phyloP scores from a whole-genome alignment of 768 basidiomycete genomes.

The Tulasnella calospora region DNA sequence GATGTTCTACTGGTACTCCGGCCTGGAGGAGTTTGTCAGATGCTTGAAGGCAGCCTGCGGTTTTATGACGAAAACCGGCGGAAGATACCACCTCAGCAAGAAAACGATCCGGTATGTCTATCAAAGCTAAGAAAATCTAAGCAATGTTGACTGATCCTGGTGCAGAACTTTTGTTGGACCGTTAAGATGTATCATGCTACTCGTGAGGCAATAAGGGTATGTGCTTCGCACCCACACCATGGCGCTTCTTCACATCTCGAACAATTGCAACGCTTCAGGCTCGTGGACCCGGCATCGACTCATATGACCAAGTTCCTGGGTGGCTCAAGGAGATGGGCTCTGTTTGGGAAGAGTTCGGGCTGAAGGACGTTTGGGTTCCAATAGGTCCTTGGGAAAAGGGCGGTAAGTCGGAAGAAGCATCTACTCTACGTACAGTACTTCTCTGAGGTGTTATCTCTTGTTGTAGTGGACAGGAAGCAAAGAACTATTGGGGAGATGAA shows the following conservation, averaged over 20 bases:
- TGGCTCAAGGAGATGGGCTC: slow-evolving; percentile 4
- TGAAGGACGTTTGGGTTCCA: background rate
- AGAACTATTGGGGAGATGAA: background rate
- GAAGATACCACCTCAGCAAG: background rate
- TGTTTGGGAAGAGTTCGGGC: background rate
- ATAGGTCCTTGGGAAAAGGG: slow-evolving; percentile 13
- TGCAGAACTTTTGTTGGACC: background rate
- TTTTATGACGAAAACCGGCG: background rate
- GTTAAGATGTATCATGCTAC: background rate
- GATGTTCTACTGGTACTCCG: background rate
- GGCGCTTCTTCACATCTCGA: background rate
- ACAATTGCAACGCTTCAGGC: background rate
- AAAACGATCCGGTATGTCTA: background rate
- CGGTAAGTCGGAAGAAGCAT: background rate
- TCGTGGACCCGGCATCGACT: background rate
- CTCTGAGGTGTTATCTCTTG: background rate
- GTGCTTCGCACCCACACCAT: background rate
- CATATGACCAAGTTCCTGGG: background rate
- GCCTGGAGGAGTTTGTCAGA: slow-evolving; percentile 17
- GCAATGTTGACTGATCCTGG: background rate
- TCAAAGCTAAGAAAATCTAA: background rate
- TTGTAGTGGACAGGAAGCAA: background rate
- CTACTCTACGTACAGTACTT: background rate
- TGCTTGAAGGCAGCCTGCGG: background rate
- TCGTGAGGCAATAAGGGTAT: background rate